Percentiles rank a stretch among this genome's conserved stretches.
Conservation (phyloP, 225 moss, liverwort and hornwort species). For the Anthoceros angustus region DNA sequence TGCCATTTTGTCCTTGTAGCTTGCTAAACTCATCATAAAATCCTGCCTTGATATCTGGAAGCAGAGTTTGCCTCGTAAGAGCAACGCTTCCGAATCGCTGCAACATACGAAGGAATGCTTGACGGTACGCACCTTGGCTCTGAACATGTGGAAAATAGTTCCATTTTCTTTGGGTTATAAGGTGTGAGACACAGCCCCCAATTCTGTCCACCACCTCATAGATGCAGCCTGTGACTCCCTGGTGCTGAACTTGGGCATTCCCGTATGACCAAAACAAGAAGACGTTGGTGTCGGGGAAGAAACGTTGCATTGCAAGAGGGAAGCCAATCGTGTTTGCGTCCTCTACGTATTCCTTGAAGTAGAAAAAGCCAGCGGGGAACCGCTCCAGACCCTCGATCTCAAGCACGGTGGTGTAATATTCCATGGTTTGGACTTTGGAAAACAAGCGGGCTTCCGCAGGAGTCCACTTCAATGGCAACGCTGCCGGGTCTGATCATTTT, state of each 20-base stretch:
- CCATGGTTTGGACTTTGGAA: slow-evolving; percentile 19
- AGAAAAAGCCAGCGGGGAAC: slow-evolving; percentile 24
- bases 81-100: no score
- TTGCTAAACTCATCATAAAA: slow-evolving; percentile 21
- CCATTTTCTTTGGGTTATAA: slow-evolving; percentile 19
- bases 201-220: slow-evolving; percentile 19
- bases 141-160: slow-evolving; percentile 24
- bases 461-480: slow-evolving; percentile 8
- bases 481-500: no score
- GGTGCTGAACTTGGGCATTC: slow-evolving; percentile 14
- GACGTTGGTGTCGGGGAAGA: slow-evolving; percentile 20
- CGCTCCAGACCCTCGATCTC: slow-evolving; percentile 20
- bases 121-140: slow-evolving; percentile 21
- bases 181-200: slow-evolving; percentile 14
- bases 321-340: slow-evolving; percentile 16
- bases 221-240: slow-evolving; percentile 13
- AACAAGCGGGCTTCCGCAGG: slow-evolving; percentile 16
- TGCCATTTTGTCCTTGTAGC: slow-evolving; percentile 20
- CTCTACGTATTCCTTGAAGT: slow-evolving; percentile 13
- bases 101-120: no score
- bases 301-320: slow-evolving; percentile 22
- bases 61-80: no score
- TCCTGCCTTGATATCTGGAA: slow-evolving; percentile 21
- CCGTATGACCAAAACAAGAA: slow-evolving; percentile 33
- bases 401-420: slow-evolving; percentile 28